Evolutionary conservation across 169 alveolate species (phyloP), one percentile per base, ranked within the genome.

Genomic region (Miamiensis avidus): DNA sequence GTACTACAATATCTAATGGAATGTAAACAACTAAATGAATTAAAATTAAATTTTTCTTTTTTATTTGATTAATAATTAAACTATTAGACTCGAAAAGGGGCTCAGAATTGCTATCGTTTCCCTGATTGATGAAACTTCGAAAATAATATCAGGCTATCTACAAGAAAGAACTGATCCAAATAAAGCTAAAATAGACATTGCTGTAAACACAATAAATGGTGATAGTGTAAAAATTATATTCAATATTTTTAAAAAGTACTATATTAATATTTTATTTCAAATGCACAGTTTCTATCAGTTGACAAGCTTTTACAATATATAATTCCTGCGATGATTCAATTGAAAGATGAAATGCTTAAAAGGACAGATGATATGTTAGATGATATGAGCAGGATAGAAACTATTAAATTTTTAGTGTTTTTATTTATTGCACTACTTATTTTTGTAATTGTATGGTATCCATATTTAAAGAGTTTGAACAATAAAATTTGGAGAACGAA

Each of bases 401-500:
- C 49, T 34, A 78, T 88, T 33, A 73, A 76, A 31, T 88, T 88
- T 83, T 34, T 82, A 49, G 75, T 88, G 28, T 88, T 82, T 74
- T 29, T 88, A 33, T 88, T 84, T 27, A 31, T 83, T 31, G 72
- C 83, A 34, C 31, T 88, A 27, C 34, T 84, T 49, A 72, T 84
- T 49, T 88, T 83, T 76, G 4, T 82, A 69, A 69, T 83, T 25
- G 74, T 87, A 65, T 87, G 91, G 91, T 31, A 75, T 29, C 91
- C 91, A 29, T 82, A 82, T 34, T 81, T 81, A 26, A 72, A 77
- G 28, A 72, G 69, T 26, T 76, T 87, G 76, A 78, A 82, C 29
- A 49, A 83, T 15, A 77, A 87, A 78, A 87, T 87, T 69, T 82
- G 87, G 85, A 87, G 91, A 76, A 87, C 91, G 1, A 87, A 87